These are phyloP conservation scores for Hymenoscyphus albidus DNA, from an alignment of 2,329 filamentous ascomycete species.

Conservation along the genomic window DNA sequence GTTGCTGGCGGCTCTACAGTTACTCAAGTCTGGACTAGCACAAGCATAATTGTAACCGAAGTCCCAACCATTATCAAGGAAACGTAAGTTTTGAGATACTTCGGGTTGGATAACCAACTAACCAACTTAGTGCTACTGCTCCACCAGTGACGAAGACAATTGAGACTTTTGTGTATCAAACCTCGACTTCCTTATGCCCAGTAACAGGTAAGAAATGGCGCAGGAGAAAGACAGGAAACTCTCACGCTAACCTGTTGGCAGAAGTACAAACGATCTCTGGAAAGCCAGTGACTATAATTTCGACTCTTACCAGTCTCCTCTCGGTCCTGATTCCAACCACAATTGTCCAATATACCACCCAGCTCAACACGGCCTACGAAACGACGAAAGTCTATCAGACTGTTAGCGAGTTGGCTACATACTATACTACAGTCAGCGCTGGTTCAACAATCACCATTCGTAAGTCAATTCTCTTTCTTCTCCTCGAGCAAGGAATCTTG, in stretches of 20 bases:
- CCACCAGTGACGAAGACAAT: conserved; percentile 23
- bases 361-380: conserved; percentile 34
- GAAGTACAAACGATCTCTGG: conserved; percentile 37
- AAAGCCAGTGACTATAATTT: conserved; percentile 38
- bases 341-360: conserved; percentile 36
- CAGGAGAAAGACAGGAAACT: neutral
- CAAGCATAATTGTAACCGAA: conserved; percentile 11
- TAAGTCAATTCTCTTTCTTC: conserved; percentile 1
- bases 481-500: neutral
- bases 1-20: conserved; percentile 4
- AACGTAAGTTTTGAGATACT: conserved; percentile 2
- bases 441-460: conserved; percentile 40
- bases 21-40: conserved; percentile 8
- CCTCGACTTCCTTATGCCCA: conserved; percentile 43
- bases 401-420: conserved; percentile 39
- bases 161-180: conserved; percentile 32
- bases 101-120: neutral
- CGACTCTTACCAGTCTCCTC: conserved; percentile 33
- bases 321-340: conserved; percentile 27
- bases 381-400: conserved; percentile 37
- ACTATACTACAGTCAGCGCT: conserved; percentile 42
- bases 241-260: neutral
- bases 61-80: conserved; percentile 18
- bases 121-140: conserved; percentile 11
- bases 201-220: neutral